Percentiles rank a stretch among this genome's conserved stretches.
Conservation (phyloP, 305 asterid genomes). For the Withania somnifera region DNA sequence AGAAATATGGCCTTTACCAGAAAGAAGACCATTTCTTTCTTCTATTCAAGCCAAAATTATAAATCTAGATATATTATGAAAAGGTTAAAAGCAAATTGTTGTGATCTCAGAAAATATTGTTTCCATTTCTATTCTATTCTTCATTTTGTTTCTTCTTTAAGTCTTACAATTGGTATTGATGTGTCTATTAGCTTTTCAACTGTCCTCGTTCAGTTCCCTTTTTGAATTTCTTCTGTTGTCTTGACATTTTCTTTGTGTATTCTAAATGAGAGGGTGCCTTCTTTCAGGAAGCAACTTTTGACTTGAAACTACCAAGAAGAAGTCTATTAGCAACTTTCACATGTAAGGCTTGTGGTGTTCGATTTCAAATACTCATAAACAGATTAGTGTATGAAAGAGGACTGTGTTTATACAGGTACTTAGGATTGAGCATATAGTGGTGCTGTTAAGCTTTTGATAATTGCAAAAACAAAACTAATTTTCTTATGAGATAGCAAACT, state of each 20-base stretch:
- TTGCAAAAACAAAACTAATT: background rate
- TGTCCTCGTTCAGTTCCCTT: background rate
- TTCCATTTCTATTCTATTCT: background rate
- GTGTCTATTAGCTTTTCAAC: background rate
- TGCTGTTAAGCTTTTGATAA: background rate
- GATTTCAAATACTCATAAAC: conserved; percentile 61
- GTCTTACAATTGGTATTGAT: background rate
- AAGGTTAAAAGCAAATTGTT: background rate
- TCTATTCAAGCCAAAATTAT: background rate
- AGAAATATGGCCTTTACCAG: background rate
- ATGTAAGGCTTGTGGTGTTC: conserved; percentile 59
- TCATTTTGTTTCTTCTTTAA: background rate
- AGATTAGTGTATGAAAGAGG: conserved; percentile 89
- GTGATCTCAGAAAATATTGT: background rate
- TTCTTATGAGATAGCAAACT: background rate
- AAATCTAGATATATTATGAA: background rate
- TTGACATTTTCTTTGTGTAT: background rate
- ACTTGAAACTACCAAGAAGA: conserved; percentile 84
- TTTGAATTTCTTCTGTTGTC: background rate
- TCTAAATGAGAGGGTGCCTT: conserved; percentile 2
- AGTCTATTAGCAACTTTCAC: conserved; percentile 65
- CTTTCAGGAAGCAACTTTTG: conserved; percentile 49
- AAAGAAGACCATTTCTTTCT: background rate
- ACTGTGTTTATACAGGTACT: conserved; percentile 81
- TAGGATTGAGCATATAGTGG: background rate